phyloP scores from a whole-genome alignment of 345 rosid species.

The Litchi chinensis region DNA sequence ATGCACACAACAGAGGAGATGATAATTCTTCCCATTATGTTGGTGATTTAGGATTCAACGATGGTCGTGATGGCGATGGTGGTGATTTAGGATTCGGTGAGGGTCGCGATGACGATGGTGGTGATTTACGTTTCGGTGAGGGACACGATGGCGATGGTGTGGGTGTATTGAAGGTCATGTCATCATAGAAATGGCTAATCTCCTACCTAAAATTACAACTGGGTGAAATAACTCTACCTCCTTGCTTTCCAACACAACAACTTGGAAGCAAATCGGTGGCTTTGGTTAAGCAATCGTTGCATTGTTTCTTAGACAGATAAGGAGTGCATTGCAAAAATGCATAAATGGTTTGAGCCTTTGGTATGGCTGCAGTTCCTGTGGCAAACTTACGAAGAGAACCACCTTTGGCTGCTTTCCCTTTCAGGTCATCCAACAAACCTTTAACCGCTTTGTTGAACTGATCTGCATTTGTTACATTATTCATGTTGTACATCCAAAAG shows the following conservation, averaged over 20 bases:
- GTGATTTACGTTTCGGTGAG: no score
- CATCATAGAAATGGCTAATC: not conserved
- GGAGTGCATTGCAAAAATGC: no score
- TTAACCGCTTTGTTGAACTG: no score
- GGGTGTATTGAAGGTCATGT: not conserved
- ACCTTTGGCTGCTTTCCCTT: no score
- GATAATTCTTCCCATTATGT: not conserved
- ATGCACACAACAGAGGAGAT: conserved; percentile 5
- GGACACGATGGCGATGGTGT: not conserved
- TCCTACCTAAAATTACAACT: conserved; percentile 15
- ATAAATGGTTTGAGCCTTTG: no score
- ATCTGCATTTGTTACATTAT: no score
- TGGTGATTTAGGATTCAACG: not conserved
- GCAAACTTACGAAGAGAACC: no score
- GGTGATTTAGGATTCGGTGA: not conserved
- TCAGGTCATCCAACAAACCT: no score
- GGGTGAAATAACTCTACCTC: conserved; percentile 16
- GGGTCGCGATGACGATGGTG: not conserved
- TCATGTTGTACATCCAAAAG: no score
- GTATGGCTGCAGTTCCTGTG: no score
- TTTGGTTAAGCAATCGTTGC: conserved; percentile 13
- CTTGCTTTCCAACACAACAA: conserved; percentile 6
- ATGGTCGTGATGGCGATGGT: not conserved
- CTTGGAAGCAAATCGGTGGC: not conserved
- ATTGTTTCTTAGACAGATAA: conserved; percentile 10